These are phyloP conservation scores for Wickerhamiella spandovensis DNA, from an alignment of 805 yeast genomes.

Conservation along the genomic window DNA sequence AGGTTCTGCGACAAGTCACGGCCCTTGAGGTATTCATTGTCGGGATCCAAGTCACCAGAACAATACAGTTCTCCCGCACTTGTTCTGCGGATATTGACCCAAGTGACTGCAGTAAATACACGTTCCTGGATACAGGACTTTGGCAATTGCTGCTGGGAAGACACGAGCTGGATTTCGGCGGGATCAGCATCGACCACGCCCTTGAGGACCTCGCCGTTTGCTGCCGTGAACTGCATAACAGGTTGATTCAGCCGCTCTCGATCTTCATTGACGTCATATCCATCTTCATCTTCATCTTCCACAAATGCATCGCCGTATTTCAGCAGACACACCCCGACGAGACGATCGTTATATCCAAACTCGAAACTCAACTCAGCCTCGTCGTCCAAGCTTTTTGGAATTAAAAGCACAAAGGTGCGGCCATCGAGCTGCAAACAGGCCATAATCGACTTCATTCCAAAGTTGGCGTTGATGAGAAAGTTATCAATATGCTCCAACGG, in stretches of 20 bases:
- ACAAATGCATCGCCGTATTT: neutral
- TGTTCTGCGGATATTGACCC: too few relatives aligned
- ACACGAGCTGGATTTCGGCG: neutral
- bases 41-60: neutral
- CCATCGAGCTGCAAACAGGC: neutral
- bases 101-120: neutral
- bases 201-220: neutral
- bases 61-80: neutral
- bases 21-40: neutral
- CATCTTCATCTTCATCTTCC: too few relatives aligned
- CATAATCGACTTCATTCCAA: neutral
- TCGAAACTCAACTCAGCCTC: neutral
- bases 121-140: neutral
- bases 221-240: neutral
- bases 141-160: neutral
- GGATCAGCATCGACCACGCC: neutral
- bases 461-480: neutral
- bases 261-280: too few relatives aligned
- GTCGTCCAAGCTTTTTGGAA: neutral
- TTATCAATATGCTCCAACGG: neutral
- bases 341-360: neutral
- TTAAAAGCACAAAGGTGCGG: neutral
- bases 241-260: neutral
- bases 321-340: neutral
- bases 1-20: neutral